Evolutionary conservation across 306 rosid species (phyloP), one percentile per base, ranked within the genome.

Genomic region (Glycyrrhiza uralensis): DNA sequence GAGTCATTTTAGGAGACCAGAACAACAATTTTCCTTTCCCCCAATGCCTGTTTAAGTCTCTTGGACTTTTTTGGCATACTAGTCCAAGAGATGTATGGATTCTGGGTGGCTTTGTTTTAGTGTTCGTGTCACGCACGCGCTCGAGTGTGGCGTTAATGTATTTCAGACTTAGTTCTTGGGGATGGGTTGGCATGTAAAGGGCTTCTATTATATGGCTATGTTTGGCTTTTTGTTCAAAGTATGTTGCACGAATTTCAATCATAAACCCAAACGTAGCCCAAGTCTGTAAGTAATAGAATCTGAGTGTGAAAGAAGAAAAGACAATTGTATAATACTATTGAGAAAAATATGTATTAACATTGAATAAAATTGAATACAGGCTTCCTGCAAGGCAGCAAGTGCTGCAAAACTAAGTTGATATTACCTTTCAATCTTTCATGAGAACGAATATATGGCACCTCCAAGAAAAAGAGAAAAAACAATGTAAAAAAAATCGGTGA

Each of bases 331-430:
- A 76, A 77, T 75, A 81, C 87, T 84, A 73, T 76, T 45, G 60
- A 72, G 76, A 82, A 80, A 79, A 84, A 57, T 81, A 77, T 76
- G 83, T 86, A 84, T 82, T 76, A 82, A 67, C 71, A 80, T 76
- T 26, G 66, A 66, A 59, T 80, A 67, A 80, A 69, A 63, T 59
- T 61, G 74, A 74, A 79, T 83, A 84, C 87, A 86, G 74, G 83
- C 78, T 83, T 77, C 83, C 76, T 61, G 65, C 73, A 66, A 76
- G 74, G 71, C 87, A 72, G 56, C 71, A 44, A 77, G 38, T 67
- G 49, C 66, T 57, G 68, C 83, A 41, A 32, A 76, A 72, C 80
- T 81, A 60, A 36, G 71, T 57, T 46, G 56, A 65, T 20, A 63
- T 23, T 70, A 41, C 84, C 76, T 68, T 72, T 82, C 66, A 69